Base-by-base conservation (phyloP, 768 basidiomycete species). In the Tephrocybe rancida region DNA sequence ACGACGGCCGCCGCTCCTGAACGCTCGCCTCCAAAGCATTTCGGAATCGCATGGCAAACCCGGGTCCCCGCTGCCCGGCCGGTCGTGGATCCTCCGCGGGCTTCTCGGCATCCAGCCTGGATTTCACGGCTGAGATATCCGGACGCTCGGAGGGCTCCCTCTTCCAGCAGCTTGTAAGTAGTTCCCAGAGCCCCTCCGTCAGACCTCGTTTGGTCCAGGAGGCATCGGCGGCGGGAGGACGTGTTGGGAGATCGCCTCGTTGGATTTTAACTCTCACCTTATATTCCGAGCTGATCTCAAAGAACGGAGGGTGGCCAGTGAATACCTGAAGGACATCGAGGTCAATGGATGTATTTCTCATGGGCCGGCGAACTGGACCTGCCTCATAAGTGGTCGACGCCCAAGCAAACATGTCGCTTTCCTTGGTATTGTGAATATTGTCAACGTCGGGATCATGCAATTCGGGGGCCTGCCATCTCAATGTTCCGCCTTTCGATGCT, bases 381-480 rank as follows among this genome's bases (percentile, higher is more conserved):
- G 66, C 68, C 57, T 70, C 67, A 37, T 67, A 66, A 35, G 61
- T 67, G 11, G 64, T 61, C 35, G 64, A 62, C 8, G 60, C 55
- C 56, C 64, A 67, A 14, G 67, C 64, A 34, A 66, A 70, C 14
- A 70, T 44, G 51, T 69, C 69, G 19, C 63, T 67, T 10, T 50
- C 59, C 32, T 61, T 61, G 24, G 52, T 61, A 35, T 56, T 42
- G 35, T 61, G 19, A 4, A 29, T 26, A 2, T 50, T 26, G 22
- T 50, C 46, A 37, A 21, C 19, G 19, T 38, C 38, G 9, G 29
- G 22, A 18, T 54, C 50, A 10, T 60, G 45, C 8, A 67, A 47
- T 45, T 70, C 68, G 1, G 68, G 68, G 1, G 67, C 68, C 32
- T 63, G 61, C 67, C 67, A 70, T 49, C 67, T 30, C 9, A 57